These are phyloP conservation scores for Ogataea zsoltii DNA, from an alignment of 805 yeast genomes.

Conservation along the genomic window DNA sequence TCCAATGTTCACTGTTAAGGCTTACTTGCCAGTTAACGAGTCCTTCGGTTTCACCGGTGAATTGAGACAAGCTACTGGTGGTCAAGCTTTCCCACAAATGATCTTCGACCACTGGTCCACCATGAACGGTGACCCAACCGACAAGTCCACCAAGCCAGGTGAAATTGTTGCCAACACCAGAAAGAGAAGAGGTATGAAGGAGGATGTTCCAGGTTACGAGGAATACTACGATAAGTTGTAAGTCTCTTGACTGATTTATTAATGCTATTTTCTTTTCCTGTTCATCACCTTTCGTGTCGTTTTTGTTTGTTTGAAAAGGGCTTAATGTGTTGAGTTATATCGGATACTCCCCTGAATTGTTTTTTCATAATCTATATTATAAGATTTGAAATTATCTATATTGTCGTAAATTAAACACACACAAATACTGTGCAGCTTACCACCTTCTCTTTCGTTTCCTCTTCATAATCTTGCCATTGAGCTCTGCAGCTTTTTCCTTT, in stretches of 20 bases:
- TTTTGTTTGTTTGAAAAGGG: slow-evolving; percentile 6
- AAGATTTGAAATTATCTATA: slow-evolving; percentile 5
- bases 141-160: slow-evolving; percentile 72
- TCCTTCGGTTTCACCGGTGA: slow-evolving; percentile 99
- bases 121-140: slow-evolving; percentile 89
- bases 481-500: neutral
- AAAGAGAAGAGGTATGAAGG: slow-evolving; percentile 97
- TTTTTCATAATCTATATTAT: slow-evolving; percentile 4
- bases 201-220: slow-evolving; percentile 97
- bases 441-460: slow-evolving; percentile 9
- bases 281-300: slow-evolving; percentile 1
- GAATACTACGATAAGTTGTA: slow-evolving; percentile 95
- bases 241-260: slow-evolving; percentile 25
- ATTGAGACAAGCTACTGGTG: slow-evolving; percentile 99
- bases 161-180: slow-evolving; percentile 62
- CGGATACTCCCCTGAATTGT: slow-evolving; percentile 6
- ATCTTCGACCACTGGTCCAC: slow-evolving; percentile 98
- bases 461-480: neutral
- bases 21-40: slow-evolving; percentile 99
- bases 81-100: slow-evolving; percentile 99
- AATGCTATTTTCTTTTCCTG: slow-evolving; percentile 18
- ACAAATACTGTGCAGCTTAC: neutral
- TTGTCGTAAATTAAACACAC: neutral
- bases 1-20: slow-evolving; percentile 99
- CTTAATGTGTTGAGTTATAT: slow-evolving; percentile 7